Evolutionary conservation across 306 rosid species (phyloP).

Genomic region (Cicer judaicum): DNA sequence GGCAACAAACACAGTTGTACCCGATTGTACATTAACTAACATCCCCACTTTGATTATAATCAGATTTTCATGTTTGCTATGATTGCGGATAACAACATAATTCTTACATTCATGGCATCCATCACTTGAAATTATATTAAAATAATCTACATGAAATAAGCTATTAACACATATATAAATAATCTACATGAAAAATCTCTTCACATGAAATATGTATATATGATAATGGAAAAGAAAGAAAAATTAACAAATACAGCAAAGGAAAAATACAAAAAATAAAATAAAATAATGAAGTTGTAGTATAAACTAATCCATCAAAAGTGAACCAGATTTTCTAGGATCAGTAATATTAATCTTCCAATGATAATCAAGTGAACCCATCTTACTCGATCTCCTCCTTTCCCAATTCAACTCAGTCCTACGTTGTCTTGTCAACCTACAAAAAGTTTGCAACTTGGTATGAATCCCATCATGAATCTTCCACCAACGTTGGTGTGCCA

Average conservation of each 20-base stretch:
- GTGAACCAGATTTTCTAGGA: slow-evolving; percentile 68
- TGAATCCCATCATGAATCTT: slow-evolving; percentile 70
- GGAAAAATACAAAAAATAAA: neutral
- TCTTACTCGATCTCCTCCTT: slow-evolving; percentile 54
- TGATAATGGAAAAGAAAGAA: neutral
- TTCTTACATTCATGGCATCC: too few relatives aligned
- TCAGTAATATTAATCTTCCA: slow-evolving; percentile 85
- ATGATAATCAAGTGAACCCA: slow-evolving; percentile 59
- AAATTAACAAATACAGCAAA: neutral
- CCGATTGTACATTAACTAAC: too few relatives aligned
- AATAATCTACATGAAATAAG: too few relatives aligned
- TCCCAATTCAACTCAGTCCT: slow-evolving; percentile 82
- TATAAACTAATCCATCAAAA: slow-evolving; percentile 49
- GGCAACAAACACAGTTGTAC: too few relatives aligned
- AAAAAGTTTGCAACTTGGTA: slow-evolving; percentile 56
- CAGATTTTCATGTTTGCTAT: too few relatives aligned
- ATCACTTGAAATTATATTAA: too few relatives aligned
- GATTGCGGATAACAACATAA: too few relatives aligned
- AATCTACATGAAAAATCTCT: too few relatives aligned
- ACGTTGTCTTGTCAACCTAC: slow-evolving; percentile 68
- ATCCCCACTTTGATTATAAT: too few relatives aligned
- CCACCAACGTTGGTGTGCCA: slow-evolving; percentile 92
- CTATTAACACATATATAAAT: too few relatives aligned
- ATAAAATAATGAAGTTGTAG: neutral
- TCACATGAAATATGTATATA: too few relatives aligned